Evolutionary conservation across 176 grass and related monocot genomes (phyloP).

Genomic region (Aegilops umbellulata): DNA sequence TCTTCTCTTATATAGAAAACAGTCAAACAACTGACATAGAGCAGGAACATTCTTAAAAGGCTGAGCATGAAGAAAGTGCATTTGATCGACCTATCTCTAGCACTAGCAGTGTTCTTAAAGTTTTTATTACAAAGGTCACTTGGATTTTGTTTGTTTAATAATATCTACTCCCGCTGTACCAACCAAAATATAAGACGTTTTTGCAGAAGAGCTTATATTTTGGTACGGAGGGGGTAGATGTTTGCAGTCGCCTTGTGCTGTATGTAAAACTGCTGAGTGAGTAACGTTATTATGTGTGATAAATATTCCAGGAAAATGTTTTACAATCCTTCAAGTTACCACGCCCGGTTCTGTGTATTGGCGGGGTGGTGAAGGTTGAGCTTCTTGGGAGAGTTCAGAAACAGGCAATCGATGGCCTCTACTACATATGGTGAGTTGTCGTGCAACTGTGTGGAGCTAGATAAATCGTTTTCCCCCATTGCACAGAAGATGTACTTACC

Average conservation of each 20-base stretch:
- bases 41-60: neutral
- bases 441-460: neutral
- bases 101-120: neutral
- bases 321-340: constrained; percentile 74
- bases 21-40: neutral
- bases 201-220: too few species aligned
- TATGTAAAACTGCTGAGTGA: neutral
- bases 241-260: neutral
- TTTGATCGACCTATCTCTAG: neutral
- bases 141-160: neutral
- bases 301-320: constrained; percentile 46
- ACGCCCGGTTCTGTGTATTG: constrained; percentile 61
- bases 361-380: constrained; percentile 70
- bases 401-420: constrained; percentile 55
- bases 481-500: neutral
- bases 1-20: too few species aligned
- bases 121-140: too few species aligned
- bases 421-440: constrained; percentile 71
- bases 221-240: neutral
- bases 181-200: too few species aligned
- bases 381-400: constrained; percentile 71
- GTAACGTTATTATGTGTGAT: constrained; percentile 1
- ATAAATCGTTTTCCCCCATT: neutral
- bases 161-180: neutral
- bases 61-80: neutral